Conservation (phyloP, 495 filamentous ascomycete genomes). For the Endocarpon pusillum region DNA sequence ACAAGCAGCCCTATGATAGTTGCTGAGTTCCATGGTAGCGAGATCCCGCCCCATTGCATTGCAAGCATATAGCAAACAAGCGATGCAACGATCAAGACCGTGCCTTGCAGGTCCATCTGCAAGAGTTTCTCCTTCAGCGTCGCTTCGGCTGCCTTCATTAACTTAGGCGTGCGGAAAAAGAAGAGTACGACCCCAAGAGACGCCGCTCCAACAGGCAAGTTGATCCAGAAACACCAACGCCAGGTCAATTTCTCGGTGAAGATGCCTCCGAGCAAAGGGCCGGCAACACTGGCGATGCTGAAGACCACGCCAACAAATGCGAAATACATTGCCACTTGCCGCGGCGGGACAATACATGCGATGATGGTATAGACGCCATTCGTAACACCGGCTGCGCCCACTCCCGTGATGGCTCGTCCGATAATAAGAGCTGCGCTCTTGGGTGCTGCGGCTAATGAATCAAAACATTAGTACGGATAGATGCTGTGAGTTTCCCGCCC, state of each 20-base stretch:
- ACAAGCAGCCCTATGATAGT: slow-evolving; percentile 17
- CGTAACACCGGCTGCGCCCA: slow-evolving; percentile 26
- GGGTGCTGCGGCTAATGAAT: slow-evolving; percentile 44
- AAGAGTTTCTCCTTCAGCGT: slow-evolving; percentile 6
- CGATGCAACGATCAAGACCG: slow-evolving; percentile 12
- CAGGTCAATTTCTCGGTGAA: slow-evolving; percentile 18
- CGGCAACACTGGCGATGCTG: slow-evolving; percentile 32
- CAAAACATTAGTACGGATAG: background rate
- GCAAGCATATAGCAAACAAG: slow-evolving; percentile 18
- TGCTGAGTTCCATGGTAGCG: slow-evolving; percentile 13
- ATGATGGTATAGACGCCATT: slow-evolving; percentile 16
- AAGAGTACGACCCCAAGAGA: background rate
- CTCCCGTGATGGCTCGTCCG: slow-evolving; percentile 50
- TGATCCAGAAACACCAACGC: slow-evolving; percentile 55
- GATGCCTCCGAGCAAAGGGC: slow-evolving; percentile 12
- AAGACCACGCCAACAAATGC: slow-evolving; percentile 22
- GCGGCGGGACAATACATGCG: slow-evolving; percentile 4
- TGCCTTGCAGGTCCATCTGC: slow-evolving; percentile 11
- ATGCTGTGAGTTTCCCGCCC: background rate
- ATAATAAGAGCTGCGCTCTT: slow-evolving; percentile 44
- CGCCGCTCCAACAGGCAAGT: slow-evolving; percentile 16
- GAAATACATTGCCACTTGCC: slow-evolving; percentile 22
- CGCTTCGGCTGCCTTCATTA: slow-evolving; percentile 12
- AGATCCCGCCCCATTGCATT: slow-evolving; percentile 20
- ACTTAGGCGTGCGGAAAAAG: slow-evolving; percentile 8